Evolutionary conservation across 208 protist species (phyloP), one percentile per base, ranked within the genome.

Genomic region (Leptomonas seymouri): DNA sequence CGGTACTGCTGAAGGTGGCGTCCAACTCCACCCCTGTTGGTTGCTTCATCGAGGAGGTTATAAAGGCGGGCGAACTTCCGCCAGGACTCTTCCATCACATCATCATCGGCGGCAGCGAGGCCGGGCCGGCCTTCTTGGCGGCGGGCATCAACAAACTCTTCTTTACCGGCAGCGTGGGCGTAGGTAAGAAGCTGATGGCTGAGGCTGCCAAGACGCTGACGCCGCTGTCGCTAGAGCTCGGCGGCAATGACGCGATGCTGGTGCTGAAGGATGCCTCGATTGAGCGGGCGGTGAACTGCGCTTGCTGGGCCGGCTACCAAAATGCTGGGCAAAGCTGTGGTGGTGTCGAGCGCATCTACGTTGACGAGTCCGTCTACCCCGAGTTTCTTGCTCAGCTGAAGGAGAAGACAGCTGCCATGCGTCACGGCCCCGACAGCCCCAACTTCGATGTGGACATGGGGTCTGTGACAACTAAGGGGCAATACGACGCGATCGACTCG

Each of bases 301-400:
- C 89, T 12, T 84, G 84, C 64, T 94, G 86, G 88, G 89, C 75
- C 3, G 88, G 85, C 51, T 94, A 79, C 67, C 86, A 91, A 58
- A 96, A 93, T 61, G 86, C 87, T 4, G 91, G 91, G 41, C 91
- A 94, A 81, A 87, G 76, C 62, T 97, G 91, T 61, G 86, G 71
- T 23, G 85, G 82, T 18, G 84, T 93, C 11, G 84, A 96, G 67
- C 85, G 89, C 54, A 64, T 94, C 50, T 92, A 84, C 74, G 91
- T 96, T 14, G 69, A 93, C 55, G 66, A 81, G 49, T 71, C 64
- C 58, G 74, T 95, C 51, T 92, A 95, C 70, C 82, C 86, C 21
- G 59, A 63, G 68, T 95, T 95, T 63, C 65, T 95, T 3, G 61
- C 44, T 11, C 75, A 88, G 74, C 51, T 93, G 36, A 71, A 71